These are phyloP conservation scores for Epithemia pelagica DNA, from an alignment of 108 stramenopile genomes.

Conservation along the genomic window DNA sequence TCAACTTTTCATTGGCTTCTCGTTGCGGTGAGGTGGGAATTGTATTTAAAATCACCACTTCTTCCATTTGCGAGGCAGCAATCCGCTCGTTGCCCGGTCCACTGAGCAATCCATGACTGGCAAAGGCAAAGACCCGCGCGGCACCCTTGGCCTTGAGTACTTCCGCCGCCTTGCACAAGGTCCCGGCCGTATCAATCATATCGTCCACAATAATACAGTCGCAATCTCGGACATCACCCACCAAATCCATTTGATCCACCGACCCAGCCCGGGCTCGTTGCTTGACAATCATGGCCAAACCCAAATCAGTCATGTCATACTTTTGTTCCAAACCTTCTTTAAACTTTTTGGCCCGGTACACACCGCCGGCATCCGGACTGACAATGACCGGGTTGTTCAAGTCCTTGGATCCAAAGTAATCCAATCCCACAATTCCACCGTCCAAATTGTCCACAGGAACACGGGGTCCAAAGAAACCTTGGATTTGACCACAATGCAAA, in stretches of 20 bases:
- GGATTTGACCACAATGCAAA: conserved; percentile 99
- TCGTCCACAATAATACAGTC: conserved; percentile 99
- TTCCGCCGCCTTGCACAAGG: conserved; percentile 98
- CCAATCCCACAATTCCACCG: conserved; percentile 95
- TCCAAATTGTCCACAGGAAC: conserved; percentile 99
- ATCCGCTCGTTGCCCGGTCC: conserved; percentile 96
- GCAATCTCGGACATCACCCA: conserved; percentile 95
- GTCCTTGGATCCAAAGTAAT: conserved; percentile 98
- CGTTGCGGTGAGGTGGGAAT: conserved; percentile 84
- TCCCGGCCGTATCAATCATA: conserved; percentile 99
- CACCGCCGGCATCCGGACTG: conserved; percentile 99
- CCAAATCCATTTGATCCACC: conserved; percentile 98
- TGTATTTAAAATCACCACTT: conserved; percentile 90
- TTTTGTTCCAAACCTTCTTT: conserved; percentile 94
- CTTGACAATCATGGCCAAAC: conserved; percentile 99
- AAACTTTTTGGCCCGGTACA: conserved; percentile 99
- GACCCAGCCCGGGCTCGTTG: conserved; percentile 94
- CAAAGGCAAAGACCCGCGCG: conserved; percentile 96
- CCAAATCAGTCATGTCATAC: conserved; percentile 92
- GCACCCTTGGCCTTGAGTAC: conserved; percentile 92
- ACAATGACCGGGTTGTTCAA: conserved; percentile 98
- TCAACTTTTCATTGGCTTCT: conserved; percentile 85
- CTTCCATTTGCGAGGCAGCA: conserved; percentile 91
- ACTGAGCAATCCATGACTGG: conserved; percentile 96
- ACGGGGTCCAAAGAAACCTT: conserved; percentile 96